A percentile compares a stretch with the other conserved stretches of the same genome.
phyloP scores from a whole-genome alignment of 1,284 basidiomycete species.

The Puccinia coronata region DNA sequence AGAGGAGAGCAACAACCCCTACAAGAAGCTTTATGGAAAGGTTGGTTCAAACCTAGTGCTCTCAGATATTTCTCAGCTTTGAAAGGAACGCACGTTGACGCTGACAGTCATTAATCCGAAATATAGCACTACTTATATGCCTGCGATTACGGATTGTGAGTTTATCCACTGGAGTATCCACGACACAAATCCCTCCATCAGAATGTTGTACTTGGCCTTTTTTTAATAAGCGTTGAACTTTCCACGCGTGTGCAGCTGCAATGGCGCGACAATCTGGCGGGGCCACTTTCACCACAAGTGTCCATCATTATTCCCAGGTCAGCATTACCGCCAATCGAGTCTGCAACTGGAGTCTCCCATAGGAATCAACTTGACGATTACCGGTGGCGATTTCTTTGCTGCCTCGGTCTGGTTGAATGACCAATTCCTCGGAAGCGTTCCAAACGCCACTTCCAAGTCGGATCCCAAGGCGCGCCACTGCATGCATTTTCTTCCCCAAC shows the following conservation, averaged over 20 bases:
- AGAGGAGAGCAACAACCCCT: conserved; percentile 70
- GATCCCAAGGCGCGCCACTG: not conserved
- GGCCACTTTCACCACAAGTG: conserved; percentile 68
- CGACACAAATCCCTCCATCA: not conserved
- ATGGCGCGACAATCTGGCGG: conserved; percentile 75
- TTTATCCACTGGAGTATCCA: conserved; percentile 50
- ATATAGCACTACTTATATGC: conserved; percentile 71
- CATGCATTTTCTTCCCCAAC: not conserved
- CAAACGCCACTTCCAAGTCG: conserved; percentile 14
- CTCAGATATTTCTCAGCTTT: not conserved
- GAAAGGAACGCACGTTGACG: too few relatives aligned
- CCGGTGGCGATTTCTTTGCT: conserved; percentile 53
- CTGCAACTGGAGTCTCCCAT: not conserved
- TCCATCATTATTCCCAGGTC: conserved; percentile 13
- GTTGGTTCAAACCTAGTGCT: not conserved
- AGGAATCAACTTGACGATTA: conserved; percentile 52
- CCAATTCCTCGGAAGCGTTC: conserved; percentile 51
- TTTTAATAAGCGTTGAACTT: not conserved
- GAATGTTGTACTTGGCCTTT: not conserved
- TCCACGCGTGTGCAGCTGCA: conserved; percentile 61
- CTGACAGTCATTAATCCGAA: not conserved
- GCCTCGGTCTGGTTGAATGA: conserved; percentile 54
- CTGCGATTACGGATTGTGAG: conserved; percentile 78
- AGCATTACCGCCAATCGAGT: not conserved
- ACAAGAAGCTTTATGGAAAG: conserved; percentile 68